These are phyloP conservation scores for Berberis thunbergii DNA, from an alignment of 164 flowering plant species.

Conservation along the genomic window DNA sequence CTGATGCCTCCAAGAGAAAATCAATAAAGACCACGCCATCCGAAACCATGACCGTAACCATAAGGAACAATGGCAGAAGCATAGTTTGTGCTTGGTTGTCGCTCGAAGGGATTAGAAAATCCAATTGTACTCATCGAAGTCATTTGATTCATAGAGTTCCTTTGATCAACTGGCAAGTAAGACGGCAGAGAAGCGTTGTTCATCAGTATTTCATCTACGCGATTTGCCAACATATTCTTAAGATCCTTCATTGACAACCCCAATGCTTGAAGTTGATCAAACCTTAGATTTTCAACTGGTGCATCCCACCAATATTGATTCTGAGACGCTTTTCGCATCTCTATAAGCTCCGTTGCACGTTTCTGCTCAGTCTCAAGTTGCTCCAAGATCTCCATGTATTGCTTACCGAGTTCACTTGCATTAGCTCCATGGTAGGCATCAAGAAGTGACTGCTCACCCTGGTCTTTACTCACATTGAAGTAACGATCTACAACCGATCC, in stretches of 20 bases:
- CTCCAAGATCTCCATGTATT: conserved; percentile 24
- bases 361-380: conserved; percentile 49
- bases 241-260: conserved; percentile 32
- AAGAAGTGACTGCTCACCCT: background rate
- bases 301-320: conserved; percentile 48
- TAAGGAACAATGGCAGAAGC: background rate
- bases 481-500: conserved; percentile 39
- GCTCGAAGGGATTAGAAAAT: background rate
- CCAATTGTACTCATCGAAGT: background rate
- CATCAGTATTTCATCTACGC: conserved; percentile 14
- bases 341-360: conserved; percentile 22
- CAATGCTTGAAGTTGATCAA: conserved; percentile 30
- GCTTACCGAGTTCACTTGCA: conserved; percentile 32
- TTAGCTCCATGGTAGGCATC: conserved; percentile 22
- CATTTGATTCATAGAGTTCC: background rate
- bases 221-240: conserved; percentile 19
- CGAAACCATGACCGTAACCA: background rate
- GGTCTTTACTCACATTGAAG: conserved; percentile 6
- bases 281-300: conserved; percentile 32
- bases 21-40: background rate
- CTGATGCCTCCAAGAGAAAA: no score
- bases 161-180: no score
- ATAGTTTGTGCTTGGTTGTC: background rate
- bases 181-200: background rate
- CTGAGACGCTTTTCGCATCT: conserved; percentile 11